A percentile compares a stretch with the other conserved stretches of the same genome.
phyloP scores from a whole-genome alignment of 202 grass and related monocot genomes.

The Elaeis oleifera region DNA sequence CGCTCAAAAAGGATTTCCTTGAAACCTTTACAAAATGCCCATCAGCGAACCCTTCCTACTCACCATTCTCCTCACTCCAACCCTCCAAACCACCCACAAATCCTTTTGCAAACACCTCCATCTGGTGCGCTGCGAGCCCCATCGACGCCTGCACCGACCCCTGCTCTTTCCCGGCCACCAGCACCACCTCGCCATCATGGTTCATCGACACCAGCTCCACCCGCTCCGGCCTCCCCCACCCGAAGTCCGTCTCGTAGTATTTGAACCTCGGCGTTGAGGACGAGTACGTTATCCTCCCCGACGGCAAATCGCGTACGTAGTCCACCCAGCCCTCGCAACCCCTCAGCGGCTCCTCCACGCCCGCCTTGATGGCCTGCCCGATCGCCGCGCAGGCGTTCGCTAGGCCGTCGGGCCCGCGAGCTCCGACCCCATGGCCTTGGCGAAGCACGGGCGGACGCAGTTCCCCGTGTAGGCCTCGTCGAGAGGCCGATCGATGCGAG shows the following conservation, averaged over 20 bases:
- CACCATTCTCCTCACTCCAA: too few species aligned
- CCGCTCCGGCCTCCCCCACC: constrained; percentile 23
- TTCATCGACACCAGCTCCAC: constrained; percentile 33
- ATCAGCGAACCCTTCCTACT: too few species aligned
- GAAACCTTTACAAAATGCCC: too few species aligned
- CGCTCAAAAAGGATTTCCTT: too few species aligned
- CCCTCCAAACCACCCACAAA: too few species aligned
- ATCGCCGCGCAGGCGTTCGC: constrained; percentile 12
- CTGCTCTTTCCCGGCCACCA: too few species aligned
- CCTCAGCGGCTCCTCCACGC: constrained; percentile 12
- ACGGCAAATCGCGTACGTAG: constrained; percentile 11
- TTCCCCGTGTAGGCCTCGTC: constrained; percentile 16
- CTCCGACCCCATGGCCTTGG: constrained; percentile 6
- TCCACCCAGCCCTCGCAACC: constrained; percentile 15
- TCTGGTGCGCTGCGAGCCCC: too few species aligned
- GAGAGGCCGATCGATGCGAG: neutral
- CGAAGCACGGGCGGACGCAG: constrained; percentile 12
- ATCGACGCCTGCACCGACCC: too few species aligned
- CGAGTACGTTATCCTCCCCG: constrained; percentile 3
- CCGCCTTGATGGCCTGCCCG: constrained; percentile 1
- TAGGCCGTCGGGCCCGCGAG: constrained; percentile 9
- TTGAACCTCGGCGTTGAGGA: constrained; percentile 12
- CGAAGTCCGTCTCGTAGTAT: constrained; percentile 27
- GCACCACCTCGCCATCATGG: constrained; percentile 20
- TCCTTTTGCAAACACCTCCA: too few species aligned